Base-by-base conservation (phyloP, 495 filamentous ascomycete genomes). In the Amniculicola lignicola region DNA sequence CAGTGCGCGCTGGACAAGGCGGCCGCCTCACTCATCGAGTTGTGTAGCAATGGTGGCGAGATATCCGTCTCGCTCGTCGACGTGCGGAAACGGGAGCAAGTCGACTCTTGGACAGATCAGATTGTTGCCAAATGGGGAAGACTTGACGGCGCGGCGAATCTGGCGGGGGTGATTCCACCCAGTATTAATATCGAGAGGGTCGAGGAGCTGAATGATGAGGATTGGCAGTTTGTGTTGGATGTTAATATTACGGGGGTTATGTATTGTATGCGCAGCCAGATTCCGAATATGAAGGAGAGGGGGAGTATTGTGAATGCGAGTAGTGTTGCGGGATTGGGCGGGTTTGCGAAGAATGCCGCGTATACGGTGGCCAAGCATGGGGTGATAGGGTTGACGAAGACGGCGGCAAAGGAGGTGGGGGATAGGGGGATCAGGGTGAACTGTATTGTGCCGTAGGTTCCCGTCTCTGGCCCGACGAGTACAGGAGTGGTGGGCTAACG, bases 51-150 rank as follows among this genome's bases (percentile, higher is more conserved):
- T 21, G 42, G 49, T 1, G 50, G 49, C 7, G 28, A 16, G 2
- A 15, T 63, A 9, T n/a, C 44, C 15, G 29, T 70, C 1, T 71
- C 71, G 6, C 61, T 53, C 16, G 70, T 80, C 0, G 72, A 81
- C 54, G 72, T 81, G 4, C 47, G 67, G 3, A 69, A 70, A 1
- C 16, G 55, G 0, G 6, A 62, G 2, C 63, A 74, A 39, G 79
- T 82, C 1, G 70, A 77, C 28, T 63, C 47, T 28, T 82, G 78
- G 79, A 75, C 79, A 46, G 56, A 57, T 4, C 19, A 65, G 2
- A 76, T 75, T 0, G 66, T 81, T 2, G 25, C 56, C 24, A 56
- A 67, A 16, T 77, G 79, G 39, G 63, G 62, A 14, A 42, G 51
- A 38, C 42, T 66, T 4, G 53, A 66, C 38, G 67, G 61, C 1